Conservation (phyloP, 2,329 filamentous ascomycete genomes). For the Calonectria hawksworthii region DNA sequence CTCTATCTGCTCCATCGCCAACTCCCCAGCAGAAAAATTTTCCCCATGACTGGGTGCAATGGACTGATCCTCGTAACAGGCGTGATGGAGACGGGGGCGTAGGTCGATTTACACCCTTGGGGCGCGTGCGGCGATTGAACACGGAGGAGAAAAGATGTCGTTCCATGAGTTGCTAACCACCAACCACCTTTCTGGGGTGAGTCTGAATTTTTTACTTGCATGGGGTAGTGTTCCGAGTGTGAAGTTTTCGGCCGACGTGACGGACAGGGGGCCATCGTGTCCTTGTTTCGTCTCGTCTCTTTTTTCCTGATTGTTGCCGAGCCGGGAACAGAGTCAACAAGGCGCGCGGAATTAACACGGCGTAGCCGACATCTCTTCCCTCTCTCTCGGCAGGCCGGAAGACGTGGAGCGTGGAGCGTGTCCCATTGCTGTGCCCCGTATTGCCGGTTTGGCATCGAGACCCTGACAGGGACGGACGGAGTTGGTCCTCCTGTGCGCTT, state of each 20-base stretch:
- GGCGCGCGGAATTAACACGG: not conserved
- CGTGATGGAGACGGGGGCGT: slow-evolving; percentile 26
- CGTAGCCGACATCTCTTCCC: not conserved
- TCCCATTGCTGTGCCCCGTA: not conserved
- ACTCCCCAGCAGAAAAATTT: not conserved
- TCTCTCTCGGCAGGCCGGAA: not conserved
- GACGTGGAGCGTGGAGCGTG: not conserved
- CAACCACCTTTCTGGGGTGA: not conserved
- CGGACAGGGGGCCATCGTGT: slow-evolving; percentile 16
- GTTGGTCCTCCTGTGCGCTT: slow-evolving; percentile 3
- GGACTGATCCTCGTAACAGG: slow-evolving; percentile 32
- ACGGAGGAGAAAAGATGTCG: slow-evolving; percentile 9
- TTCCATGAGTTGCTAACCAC: not conserved
- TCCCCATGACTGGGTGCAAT: slow-evolving; percentile 18
- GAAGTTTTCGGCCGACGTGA: slow-evolving; percentile 22
- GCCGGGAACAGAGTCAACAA: not conserved
- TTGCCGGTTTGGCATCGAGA: not conserved
- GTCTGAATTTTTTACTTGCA: not conserved
- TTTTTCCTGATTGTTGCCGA: not conserved
- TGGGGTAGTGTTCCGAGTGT: slow-evolving; percentile 17
- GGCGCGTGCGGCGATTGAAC: slow-evolving; percentile 23
- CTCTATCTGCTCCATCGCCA: not conserved
- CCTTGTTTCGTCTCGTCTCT: slow-evolving; percentile 18
- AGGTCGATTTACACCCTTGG: slow-evolving; percentile 14
- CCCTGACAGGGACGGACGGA: not conserved